These are phyloP conservation scores for Cetraspora pellucida DNA, from an alignment of 192 early-diverging fungal genomes.

Conservation along the genomic window DNA sequence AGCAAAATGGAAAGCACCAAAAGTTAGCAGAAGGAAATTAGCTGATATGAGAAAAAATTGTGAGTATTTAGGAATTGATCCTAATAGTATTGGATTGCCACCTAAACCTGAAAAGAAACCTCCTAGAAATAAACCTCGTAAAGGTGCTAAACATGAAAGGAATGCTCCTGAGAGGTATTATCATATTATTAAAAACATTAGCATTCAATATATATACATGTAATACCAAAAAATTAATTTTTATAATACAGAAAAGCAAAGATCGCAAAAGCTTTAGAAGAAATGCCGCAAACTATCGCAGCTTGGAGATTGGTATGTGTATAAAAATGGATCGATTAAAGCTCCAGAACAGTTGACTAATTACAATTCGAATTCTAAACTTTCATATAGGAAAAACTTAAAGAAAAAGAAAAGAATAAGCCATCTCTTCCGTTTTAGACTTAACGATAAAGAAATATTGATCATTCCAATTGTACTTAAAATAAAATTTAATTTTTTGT, in stretches of 20 bases:
- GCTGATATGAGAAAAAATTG: conserved; percentile 68
- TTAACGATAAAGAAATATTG: background rate
- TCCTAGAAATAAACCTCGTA: conserved; percentile 40
- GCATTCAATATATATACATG: background rate
- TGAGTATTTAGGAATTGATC: conserved; percentile 50
- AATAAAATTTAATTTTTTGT: too few relatives aligned
- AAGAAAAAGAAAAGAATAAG: conserved; percentile 30
- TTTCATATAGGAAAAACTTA: conserved; percentile 18
- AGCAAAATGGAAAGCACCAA: conserved; percentile 51
- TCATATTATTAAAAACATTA: background rate
- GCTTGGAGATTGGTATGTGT: conserved; percentile 45
- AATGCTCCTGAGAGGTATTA: conserved; percentile 40
- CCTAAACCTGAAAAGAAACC: conserved; percentile 39
- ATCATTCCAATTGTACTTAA: background rate
- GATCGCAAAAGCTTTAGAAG: conserved; percentile 46
- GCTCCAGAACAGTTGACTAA: background rate
- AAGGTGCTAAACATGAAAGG: conserved; percentile 48
- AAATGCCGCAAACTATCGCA: conserved; percentile 51
- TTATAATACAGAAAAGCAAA: conserved; percentile 40
- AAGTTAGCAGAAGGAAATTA: conserved; percentile 56
- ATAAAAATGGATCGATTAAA: background rate
- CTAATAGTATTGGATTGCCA: conserved; percentile 55
- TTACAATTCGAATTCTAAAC: background rate
- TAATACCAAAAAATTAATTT: background rate
- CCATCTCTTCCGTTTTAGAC: conserved; percentile 20